A percentile compares a stretch with the other conserved stretches of the same genome.
phyloP scores from a whole-genome alignment of 2,329 filamentous ascomycete species.

The Cercospora sojina region DNA sequence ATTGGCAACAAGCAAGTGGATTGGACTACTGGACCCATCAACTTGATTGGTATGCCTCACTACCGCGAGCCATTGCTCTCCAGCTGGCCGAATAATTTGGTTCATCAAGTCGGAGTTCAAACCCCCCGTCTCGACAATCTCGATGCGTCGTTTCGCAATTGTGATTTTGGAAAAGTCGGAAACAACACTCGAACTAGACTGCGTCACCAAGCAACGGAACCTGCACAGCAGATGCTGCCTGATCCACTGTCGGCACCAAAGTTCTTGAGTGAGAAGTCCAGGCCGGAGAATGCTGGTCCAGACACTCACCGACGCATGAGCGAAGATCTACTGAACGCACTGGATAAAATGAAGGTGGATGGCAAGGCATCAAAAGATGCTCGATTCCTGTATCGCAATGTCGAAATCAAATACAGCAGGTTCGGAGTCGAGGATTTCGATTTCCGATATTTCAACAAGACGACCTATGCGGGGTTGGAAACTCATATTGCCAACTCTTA shows the following conservation, averaged over 20 bases:
- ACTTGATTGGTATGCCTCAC: constrained; percentile 84
- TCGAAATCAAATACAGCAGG: constrained; percentile 98
- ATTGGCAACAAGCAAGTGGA: constrained; percentile 51
- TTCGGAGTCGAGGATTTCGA: constrained; percentile 99
- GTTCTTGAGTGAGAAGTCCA: constrained; percentile 88
- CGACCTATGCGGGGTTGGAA: constrained; percentile 84
- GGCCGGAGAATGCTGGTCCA: constrained; percentile 53
- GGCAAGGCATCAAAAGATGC: constrained; percentile 75
- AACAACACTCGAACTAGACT: constrained; percentile 60
- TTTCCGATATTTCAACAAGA: constrained; percentile 96
- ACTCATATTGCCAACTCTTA: constrained; percentile 98
- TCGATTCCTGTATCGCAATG: constrained; percentile 83
- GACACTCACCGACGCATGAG: constrained; percentile 46
- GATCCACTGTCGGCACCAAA: constrained; percentile 75
- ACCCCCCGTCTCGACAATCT: constrained; percentile 73
- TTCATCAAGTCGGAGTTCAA: constrained; percentile 83
- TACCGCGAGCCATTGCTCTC: constrained; percentile 87
- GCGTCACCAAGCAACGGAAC: constrained; percentile 70
- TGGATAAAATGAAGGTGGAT: constrained; percentile 69
- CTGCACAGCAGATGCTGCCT: constrained; percentile 52
- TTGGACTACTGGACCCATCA: constrained; percentile 68
- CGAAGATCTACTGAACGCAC: constrained; percentile 62
- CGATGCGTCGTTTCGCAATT: constrained; percentile 65
- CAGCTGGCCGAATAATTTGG: constrained; percentile 79
- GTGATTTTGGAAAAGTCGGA: constrained; percentile 62